Evolutionary conservation across 139 green algal genomes (phyloP).

Genomic region (Dunaliella sp.): DNA sequence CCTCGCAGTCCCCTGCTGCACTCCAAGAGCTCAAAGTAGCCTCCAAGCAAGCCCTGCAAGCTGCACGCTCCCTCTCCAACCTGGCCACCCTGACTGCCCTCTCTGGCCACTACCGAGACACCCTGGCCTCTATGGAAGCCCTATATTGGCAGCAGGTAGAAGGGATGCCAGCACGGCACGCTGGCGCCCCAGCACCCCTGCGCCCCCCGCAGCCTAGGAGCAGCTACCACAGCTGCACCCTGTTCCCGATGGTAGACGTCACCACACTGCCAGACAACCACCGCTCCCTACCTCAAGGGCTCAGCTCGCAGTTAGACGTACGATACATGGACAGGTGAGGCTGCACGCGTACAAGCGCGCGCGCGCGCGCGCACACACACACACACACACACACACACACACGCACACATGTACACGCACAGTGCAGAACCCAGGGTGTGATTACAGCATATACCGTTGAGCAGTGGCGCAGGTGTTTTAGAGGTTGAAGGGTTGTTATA

Average conservation of each 20-base stretch:
- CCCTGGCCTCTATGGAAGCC: background rate
- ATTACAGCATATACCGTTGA: too few relatives aligned
- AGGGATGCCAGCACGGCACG: background rate
- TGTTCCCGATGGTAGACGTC: constrained; percentile 1
- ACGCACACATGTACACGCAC: too few relatives aligned
- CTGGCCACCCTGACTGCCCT: constrained; percentile 10
- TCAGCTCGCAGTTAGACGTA: background rate
- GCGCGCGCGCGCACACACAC: too few relatives aligned
- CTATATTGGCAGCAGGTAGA: background rate
- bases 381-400: too few relatives aligned
- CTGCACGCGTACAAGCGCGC: too few relatives aligned
- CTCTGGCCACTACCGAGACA: background rate
- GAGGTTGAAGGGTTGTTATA: too few relatives aligned
- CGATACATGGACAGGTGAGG: constrained; percentile 40
- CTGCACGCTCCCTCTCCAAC: background rate
- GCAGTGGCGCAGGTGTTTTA: too few relatives aligned
- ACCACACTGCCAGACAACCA: constrained; percentile 4
- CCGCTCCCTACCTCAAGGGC: background rate
- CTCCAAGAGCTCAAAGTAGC: background rate
- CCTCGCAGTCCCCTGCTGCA: background rate
- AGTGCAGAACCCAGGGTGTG: too few relatives aligned
- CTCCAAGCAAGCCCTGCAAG: background rate
- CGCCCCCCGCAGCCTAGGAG: background rate
- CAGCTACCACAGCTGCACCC: constrained; percentile 4
- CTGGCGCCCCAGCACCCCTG: background rate